These are phyloP conservation scores for Polygonum aviculare DNA, from an alignment of 148 eudicot genomes.

Conservation along the genomic window DNA sequence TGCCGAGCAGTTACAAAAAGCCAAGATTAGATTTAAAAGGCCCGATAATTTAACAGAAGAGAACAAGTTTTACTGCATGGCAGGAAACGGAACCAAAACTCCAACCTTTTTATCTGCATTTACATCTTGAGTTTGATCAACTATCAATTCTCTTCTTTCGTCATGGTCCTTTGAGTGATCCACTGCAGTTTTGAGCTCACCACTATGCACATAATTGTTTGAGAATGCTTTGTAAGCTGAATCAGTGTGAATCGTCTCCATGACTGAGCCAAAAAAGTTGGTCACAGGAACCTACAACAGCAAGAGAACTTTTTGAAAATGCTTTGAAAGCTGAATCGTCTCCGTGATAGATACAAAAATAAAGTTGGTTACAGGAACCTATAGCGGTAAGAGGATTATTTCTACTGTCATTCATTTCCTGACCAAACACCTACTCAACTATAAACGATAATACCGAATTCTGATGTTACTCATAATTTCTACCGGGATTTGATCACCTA, in stretches of 20 bases:
- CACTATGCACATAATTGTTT: constrained; percentile 24
- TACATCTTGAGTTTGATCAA: constrained; percentile 21
- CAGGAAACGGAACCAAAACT: not conserved
- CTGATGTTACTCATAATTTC: not conserved
- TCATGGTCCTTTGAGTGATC: constrained; percentile 24
- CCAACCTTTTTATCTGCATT: constrained; percentile 30
- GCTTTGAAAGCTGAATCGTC: too few species aligned
- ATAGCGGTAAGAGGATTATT: not conserved
- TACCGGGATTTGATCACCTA: not conserved
- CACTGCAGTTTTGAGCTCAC: constrained; percentile 19
- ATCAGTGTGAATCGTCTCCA: constrained; percentile 90
- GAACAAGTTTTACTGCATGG: not conserved
- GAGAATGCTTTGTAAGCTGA: constrained; percentile 71
- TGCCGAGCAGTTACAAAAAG: constrained; percentile 15
- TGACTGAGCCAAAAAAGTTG: constrained; percentile 94
- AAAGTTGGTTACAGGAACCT: too few species aligned
- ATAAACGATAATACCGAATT: not conserved
- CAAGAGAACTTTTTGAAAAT: not conserved
- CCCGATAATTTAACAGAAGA: not conserved
- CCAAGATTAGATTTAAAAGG: not conserved
- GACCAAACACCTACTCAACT: not conserved
- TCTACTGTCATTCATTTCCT: not conserved
- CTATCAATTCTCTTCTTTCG: constrained; percentile 20
- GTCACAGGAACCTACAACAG: constrained; percentile 77
- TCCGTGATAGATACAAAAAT: too few species aligned